Evolutionary conservation across 2,329 filamentous ascomycete species (phyloP).

Genomic region (Fusarium anthophilum): DNA sequence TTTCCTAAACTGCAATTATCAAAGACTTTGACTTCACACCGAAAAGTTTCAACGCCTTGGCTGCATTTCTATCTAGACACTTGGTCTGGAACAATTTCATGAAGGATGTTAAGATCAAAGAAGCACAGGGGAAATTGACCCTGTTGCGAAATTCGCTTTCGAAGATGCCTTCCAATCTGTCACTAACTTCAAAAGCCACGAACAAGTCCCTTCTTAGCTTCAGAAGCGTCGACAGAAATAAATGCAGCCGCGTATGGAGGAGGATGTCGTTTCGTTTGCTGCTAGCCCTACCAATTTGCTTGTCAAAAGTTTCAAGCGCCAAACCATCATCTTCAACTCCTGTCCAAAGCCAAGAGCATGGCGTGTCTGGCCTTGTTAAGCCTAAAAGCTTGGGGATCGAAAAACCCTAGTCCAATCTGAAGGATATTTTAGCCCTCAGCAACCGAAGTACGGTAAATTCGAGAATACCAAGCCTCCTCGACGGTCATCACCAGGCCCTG

Average conservation of each 20-base stretch:
- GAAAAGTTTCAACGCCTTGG: slow-evolving; percentile 5
- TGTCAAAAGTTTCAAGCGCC: slow-evolving; percentile 70
- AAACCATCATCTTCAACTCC: slow-evolving; percentile 64
- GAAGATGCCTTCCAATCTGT: slow-evolving; percentile 64
- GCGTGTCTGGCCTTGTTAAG: slow-evolving; percentile 8
- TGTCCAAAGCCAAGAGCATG: neutral
- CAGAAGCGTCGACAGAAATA: slow-evolving; percentile 63
- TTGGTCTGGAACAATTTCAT: slow-evolving; percentile 57
- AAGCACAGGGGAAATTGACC: slow-evolving; percentile 40
- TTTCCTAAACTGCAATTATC: neutral
- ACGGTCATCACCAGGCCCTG: slow-evolving; percentile 58
- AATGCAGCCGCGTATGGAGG: slow-evolving; percentile 63
- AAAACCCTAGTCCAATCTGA: slow-evolving; percentile 46
- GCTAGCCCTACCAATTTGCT: slow-evolving; percentile 73
- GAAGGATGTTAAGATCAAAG: slow-evolving; percentile 51
- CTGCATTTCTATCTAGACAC: slow-evolving; percentile 59
- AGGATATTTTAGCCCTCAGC: slow-evolving; percentile 55
- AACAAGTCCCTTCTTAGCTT: slow-evolving; percentile 33
- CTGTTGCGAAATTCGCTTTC: slow-evolving; percentile 50
- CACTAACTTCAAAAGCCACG: slow-evolving; percentile 51
- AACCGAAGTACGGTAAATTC: slow-evolving; percentile 54
- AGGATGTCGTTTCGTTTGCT: slow-evolving; percentile 72
- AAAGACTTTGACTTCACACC: neutral
- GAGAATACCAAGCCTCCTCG: slow-evolving; percentile 55
- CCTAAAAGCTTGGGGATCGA: slow-evolving; percentile 48